Evolutionary conservation across 225 moss, liverwort and hornwort genomes (phyloP).

Genomic region (Antitrichia curtipendula): DNA sequence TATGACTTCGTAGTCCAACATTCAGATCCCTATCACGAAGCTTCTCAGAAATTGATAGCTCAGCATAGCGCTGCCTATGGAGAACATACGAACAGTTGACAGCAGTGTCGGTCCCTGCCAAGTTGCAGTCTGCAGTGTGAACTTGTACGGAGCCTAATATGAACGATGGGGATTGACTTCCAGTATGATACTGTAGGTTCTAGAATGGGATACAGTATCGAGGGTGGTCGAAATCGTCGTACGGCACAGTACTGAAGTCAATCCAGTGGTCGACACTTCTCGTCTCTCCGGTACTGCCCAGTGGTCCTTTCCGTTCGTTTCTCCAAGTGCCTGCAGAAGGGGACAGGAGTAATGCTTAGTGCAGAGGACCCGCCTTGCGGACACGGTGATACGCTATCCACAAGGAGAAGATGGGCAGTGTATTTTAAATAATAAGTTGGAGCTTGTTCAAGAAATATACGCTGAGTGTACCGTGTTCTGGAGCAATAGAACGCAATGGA

Average conservation of each 20-base stretch:
- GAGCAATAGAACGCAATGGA: too few species aligned
- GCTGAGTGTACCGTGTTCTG: too few species aligned
- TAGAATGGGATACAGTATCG: neutral
- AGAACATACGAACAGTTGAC: neutral
- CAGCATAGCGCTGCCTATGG: slow-evolving; percentile 48
- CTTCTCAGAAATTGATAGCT: slow-evolving; percentile 45
- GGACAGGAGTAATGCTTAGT: neutral
- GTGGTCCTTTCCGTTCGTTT: neutral
- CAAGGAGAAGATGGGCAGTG: neutral
- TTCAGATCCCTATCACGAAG: slow-evolving; percentile 36
- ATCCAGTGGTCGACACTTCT: neutral
- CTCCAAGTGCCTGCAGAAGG: neutral
- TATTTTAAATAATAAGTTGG: neutral
- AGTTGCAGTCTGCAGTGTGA: neutral
- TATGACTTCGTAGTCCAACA: slow-evolving; percentile 52
- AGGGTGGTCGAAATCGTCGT: neutral
- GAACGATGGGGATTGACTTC: neutral
- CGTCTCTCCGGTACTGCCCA: neutral
- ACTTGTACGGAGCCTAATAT: neutral
- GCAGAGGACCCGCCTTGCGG: neutral
- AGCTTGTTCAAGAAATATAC: neutral
- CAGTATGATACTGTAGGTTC: neutral
- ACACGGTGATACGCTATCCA: neutral
- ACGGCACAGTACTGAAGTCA: too few species aligned
- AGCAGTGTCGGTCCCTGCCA: neutral